phyloP scores from a whole-genome alignment of 2,329 filamentous ascomycete genomes.

The Dactylellina cionopaga region DNA sequence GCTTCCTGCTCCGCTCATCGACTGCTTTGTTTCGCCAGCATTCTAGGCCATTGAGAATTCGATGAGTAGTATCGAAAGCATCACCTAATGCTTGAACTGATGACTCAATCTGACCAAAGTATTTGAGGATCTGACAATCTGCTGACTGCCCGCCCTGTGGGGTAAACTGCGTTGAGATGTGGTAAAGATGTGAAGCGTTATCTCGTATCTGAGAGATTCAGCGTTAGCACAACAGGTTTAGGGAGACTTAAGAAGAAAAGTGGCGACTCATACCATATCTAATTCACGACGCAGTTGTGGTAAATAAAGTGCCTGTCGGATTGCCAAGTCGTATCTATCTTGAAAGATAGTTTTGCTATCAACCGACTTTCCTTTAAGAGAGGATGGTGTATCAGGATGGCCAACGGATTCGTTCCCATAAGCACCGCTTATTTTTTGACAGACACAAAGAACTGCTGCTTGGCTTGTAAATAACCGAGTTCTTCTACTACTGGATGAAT shows the following conservation, averaged over 20 bases:
- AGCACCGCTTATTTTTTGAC: constrained; percentile 37
- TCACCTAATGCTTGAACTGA: constrained; percentile 68
- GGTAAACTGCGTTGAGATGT: constrained; percentile 50
- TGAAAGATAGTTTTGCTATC: constrained; percentile 47
- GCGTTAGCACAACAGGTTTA: not conserved
- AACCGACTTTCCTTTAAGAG: constrained; percentile 46
- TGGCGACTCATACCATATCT: constrained; percentile 54
- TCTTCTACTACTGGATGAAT: constrained; percentile 7
- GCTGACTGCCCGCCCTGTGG: constrained; percentile 48
- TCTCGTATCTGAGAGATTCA: no score
- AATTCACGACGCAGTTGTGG: constrained; percentile 56
- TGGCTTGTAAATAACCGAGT: constrained; percentile 41
- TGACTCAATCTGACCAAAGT: constrained; percentile 60
- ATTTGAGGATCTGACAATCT: constrained; percentile 52
- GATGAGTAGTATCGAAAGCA: constrained; percentile 67
- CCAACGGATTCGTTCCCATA: constrained; percentile 33
- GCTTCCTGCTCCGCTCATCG: constrained; percentile 67
- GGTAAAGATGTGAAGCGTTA: constrained; percentile 49
- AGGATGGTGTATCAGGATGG: constrained; percentile 41
- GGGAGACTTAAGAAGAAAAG: no score
- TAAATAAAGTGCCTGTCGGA: constrained; percentile 56
- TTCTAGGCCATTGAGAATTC: constrained; percentile 67
- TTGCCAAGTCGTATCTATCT: constrained; percentile 54
- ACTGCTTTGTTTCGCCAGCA: constrained; percentile 66
- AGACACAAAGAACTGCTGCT: constrained; percentile 35